phyloP scores from a whole-genome alignment of 306 rosid species.

The Quercus suber region DNA sequence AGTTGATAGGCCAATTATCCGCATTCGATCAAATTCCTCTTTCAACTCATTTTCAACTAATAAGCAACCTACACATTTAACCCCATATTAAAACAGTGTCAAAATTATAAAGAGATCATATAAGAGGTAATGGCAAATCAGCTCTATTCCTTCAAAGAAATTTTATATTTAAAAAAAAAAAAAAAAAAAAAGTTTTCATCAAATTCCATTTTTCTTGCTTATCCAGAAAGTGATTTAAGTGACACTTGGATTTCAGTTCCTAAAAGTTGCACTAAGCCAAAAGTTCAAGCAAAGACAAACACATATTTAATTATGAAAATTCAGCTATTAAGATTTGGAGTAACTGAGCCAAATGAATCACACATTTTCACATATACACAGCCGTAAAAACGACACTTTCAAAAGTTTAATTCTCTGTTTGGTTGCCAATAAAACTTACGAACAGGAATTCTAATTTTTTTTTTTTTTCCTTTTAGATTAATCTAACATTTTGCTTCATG shows the following conservation, averaged over 20 bases:
- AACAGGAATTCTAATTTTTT: neutral
- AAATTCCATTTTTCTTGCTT: neutral
- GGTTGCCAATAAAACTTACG: neutral
- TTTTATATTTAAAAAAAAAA: neutral
- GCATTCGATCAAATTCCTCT: neutral
- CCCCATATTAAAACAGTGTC: neutral
- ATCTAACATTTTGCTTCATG: neutral
- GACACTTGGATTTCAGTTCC: neutral
- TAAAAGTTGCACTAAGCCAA: neutral
- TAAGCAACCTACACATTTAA: neutral
- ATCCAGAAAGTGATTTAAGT: neutral
- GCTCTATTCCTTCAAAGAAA: neutral
- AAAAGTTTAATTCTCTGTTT: neutral
- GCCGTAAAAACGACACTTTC: neutral
- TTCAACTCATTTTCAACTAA: neutral
- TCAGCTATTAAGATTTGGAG: neutral
- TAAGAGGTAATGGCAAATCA: neutral
- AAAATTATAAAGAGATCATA: neutral
- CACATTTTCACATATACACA: neutral
- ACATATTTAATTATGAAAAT: neutral
- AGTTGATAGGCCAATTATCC: neutral
- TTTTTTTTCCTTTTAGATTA: neutral
- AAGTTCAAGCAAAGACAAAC: neutral
- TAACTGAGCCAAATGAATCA: neutral
- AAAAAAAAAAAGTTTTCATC: neutral